A percentile compares a stretch with the other conserved stretches of the same genome.
phyloP scores from a whole-genome alignment of 2,329 filamentous ascomycete species.

The Phialophora macrospora region DNA sequence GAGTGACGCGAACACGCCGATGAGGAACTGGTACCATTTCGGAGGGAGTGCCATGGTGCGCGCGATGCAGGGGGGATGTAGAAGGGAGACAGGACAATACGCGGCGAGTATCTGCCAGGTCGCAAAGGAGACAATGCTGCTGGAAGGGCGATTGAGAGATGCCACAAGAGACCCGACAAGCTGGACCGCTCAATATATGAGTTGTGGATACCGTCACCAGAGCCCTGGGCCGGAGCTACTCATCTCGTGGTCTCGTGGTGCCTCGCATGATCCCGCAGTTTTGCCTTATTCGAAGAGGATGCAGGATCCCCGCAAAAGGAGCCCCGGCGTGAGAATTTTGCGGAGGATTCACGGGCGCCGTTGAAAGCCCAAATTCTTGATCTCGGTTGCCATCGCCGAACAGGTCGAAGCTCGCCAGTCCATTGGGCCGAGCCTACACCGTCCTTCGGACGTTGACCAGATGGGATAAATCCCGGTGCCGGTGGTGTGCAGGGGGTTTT shows the following conservation, averaged over 20 bases:
- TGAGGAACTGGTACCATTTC: conserved; percentile 65
- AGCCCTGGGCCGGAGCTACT: conserved; percentile 4
- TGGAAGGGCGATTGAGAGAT: neutral
- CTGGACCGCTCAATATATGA: conserved; percentile 20
- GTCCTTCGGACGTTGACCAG: neutral
- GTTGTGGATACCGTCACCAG: conserved; percentile 11
- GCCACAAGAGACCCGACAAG: conserved; percentile 1
- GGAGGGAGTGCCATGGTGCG: conserved; percentile 60
- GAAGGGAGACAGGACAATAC: neutral
- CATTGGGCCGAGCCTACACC: neutral
- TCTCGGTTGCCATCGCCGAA: neutral
- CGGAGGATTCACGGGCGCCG: neutral
- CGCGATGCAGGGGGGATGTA: neutral
- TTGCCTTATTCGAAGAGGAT: conserved; percentile 27
- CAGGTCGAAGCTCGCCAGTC: neutral
- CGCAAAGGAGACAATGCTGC: neutral
- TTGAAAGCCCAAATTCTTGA: conserved; percentile 1
- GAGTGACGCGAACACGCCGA: conserved; percentile 63
- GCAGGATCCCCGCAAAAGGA: conserved; percentile 7
- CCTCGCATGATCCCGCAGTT: conserved; percentile 26
- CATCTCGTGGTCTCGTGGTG: conserved; percentile 10
- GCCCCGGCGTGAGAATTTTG: neutral
- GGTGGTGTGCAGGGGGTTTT: neutral
- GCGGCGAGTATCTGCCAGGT: neutral
- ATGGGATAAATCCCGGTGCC: neutral